Base-by-base conservation (phyloP, 306 rosid species). In the Malus asiatica region DNA sequence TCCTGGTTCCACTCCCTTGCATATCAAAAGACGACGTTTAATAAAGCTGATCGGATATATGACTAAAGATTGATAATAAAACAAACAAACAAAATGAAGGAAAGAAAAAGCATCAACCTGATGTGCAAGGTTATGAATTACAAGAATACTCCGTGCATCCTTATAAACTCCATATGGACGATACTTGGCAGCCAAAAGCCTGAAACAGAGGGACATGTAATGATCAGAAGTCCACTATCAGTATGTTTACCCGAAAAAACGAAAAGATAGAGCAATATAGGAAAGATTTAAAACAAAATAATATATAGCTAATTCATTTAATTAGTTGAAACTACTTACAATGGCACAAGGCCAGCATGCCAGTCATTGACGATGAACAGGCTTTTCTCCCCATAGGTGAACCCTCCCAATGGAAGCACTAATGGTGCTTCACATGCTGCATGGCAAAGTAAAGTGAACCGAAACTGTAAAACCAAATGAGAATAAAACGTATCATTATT, bases 341-440 rank as follows among this genome's bases (percentile, higher is more conserved):
- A 82, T 65, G 98, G 88, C 57, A 93, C 98, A 53, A 93, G 90
- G 81, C 98, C 87, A 61, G 98, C 97, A 85, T 93, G 98, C 98
- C 98, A 93, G 84, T 93, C 98, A 76, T 93, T 93, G 77, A 76
- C 90, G 20, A 93, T 85, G 87, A 93, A 93, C 48, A 90, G 38
- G 75, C 89, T 86, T 59, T 85, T 88, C 79, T 93, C 95, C 44
- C 98, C 98, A 14, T 86, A 90, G 70, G 85, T 88, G 84, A 65
- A 89, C 18, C 98, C 98, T 82, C 97, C 97, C 83, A 93, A 75
- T 70, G 93, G 89, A 88, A 93, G 96, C 82, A 88, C 93, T 80
- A 93, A 78, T 20, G 98, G 98, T 22, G 97, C 98, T 82, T 93
- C 98, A 86, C 97, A 90, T 23, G 97, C 98, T 83, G 98, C 97